These are phyloP conservation scores for Dryas integrifolia DNA, from an alignment of 331 rosid species.

Conservation along the genomic window DNA sequence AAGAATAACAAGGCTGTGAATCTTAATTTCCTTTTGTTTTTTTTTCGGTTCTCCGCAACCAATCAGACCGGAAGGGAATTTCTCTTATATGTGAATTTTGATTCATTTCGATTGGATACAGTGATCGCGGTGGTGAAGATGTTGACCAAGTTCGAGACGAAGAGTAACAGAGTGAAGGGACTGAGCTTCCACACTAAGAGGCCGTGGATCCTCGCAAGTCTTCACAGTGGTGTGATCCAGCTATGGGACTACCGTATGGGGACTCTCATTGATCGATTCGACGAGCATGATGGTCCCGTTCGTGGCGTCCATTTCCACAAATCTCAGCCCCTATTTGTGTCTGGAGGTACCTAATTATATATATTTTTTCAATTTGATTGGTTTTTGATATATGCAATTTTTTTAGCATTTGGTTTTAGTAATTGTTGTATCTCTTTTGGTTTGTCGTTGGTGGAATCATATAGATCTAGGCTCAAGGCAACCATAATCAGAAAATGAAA, in stretches of 20 bases:
- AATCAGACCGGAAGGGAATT: background rate
- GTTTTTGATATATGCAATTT: constrained; percentile 12
- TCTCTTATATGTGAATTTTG: constrained; percentile 12
- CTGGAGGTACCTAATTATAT: constrained; percentile 58
- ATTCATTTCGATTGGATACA: constrained; percentile 17
- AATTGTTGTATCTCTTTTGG: background rate
- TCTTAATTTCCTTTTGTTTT: background rate
- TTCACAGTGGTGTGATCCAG: constrained; percentile 96
- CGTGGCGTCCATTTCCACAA: constrained; percentile 93
- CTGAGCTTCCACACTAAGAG: constrained; percentile 83
- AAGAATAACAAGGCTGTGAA: constrained; percentile 11
- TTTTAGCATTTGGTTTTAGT: background rate
- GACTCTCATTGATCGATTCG: constrained; percentile 84
- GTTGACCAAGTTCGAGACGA: constrained; percentile 94
- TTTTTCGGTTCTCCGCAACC: background rate
- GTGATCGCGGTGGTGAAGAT: constrained; percentile 51
- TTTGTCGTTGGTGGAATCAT: background rate
- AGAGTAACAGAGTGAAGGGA: constrained; percentile 94
- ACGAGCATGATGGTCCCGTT: constrained; percentile 93
- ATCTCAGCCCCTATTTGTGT: constrained; percentile 86
- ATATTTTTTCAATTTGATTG: background rate
- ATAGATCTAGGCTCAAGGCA: constrained; percentile 2
- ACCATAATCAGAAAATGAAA: background rate
- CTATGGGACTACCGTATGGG: constrained; percentile 98
- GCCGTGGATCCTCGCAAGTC: constrained; percentile 96